Evolutionary conservation across 2,329 filamentous ascomycete species (phyloP).

Genomic region (Paraphaeosphaeria minitans): DNA sequence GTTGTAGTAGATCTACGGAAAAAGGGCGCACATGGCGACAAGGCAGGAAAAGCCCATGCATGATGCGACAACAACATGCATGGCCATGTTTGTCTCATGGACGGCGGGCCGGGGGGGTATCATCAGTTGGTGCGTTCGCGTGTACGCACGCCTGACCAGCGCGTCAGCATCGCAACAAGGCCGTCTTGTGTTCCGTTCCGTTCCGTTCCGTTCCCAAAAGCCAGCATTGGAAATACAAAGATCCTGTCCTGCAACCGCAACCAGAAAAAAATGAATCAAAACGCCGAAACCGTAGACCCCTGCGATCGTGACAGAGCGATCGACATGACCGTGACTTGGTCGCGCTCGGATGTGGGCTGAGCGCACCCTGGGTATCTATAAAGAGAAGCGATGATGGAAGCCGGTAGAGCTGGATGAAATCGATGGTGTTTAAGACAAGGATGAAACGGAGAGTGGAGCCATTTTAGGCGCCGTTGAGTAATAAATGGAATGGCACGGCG

Average conservation of each 20-base stretch:
- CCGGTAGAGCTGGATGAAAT: conserved; percentile 2
- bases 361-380: conserved; percentile 8
- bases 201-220: too few relatives aligned
- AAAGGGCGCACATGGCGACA: neutral
- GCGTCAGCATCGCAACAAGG: conserved; percentile 4
- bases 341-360: neutral
- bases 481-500: neutral
- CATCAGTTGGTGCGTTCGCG: neutral
- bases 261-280: too few relatives aligned
- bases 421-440: conserved; percentile 6
- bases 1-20: neutral
- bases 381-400: neutral
- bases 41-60: neutral
- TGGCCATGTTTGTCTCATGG: neutral
- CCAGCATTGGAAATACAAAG: neutral
- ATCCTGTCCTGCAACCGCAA: neutral
- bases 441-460: conserved; percentile 7
- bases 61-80: neutral
- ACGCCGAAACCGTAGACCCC: conserved; percentile 4
- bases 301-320: neutral
- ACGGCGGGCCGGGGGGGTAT: too few relatives aligned
- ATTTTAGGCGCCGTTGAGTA: neutral
- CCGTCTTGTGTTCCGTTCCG: neutral
- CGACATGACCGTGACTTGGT: neutral
- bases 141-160: conserved; percentile 2